phyloP scores from a whole-genome alignment of 805 yeast species.

The Hanseniaspora vineae region DNA sequence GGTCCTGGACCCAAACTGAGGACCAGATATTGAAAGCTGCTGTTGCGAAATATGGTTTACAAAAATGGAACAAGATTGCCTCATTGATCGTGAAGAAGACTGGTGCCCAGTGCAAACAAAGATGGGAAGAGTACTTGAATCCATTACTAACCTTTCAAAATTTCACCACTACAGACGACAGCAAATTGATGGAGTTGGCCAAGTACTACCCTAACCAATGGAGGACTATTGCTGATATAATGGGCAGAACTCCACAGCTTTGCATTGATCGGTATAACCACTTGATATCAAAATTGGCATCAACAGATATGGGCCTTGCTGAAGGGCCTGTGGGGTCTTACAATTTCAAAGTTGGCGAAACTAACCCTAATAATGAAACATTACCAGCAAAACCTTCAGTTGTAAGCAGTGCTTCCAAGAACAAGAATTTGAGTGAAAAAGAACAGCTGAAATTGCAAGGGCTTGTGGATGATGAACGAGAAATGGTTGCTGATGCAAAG shows the following conservation, averaged over 20 bases:
- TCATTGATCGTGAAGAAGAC: constrained; percentile 75
- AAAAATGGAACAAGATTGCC: constrained; percentile 90
- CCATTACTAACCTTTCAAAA: constrained; percentile 52
- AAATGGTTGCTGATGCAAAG: constrained; percentile 89
- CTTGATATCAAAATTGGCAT: constrained; percentile 32
- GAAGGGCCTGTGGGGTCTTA: neutral
- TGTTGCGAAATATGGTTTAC: constrained; percentile 82
- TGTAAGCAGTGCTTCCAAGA: constrained; percentile 49
- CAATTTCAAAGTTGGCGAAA: constrained; percentile 4
- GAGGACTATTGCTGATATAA: constrained; percentile 73
- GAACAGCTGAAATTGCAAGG: constrained; percentile 60
- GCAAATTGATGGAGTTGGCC: constrained; percentile 50
- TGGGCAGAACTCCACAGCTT: constrained; percentile 78
- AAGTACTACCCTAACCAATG: constrained; percentile 81
- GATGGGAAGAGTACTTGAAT: constrained; percentile 84
- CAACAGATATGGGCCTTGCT: constrained; percentile 22
- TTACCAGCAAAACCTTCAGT: constrained; percentile 19
- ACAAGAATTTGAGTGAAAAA: constrained; percentile 70
- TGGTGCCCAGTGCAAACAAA: constrained; percentile 81
- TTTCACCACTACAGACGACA: constrained; percentile 74
- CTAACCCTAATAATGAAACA: constrained; percentile 8
- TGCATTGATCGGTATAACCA: constrained; percentile 77
- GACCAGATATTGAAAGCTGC: constrained; percentile 88
- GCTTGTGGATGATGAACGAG: constrained; percentile 77
- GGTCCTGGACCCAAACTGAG: constrained; percentile 60